A percentile compares a stretch with the other conserved stretches of the same genome.
Conservation (phyloP, 2,329 filamentous ascomycete genomes). For the Colletotrichum shisoi region DNA sequence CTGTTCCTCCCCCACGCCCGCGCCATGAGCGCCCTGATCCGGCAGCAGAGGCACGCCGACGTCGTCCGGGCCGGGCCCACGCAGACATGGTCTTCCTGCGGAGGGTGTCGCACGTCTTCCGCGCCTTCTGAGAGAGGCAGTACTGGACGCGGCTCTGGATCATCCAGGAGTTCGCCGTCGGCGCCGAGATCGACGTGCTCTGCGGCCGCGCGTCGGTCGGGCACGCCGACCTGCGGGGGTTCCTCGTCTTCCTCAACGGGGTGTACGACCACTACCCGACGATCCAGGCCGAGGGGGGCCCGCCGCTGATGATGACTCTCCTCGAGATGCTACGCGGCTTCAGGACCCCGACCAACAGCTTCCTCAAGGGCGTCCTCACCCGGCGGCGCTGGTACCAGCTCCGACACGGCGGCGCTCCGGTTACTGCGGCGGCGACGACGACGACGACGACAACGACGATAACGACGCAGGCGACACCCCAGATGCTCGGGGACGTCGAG, state of each 20-base stretch:
- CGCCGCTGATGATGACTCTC: neutral
- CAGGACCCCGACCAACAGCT: constrained; percentile 19
- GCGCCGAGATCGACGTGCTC: constrained; percentile 41
- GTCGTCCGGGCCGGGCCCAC: neutral
- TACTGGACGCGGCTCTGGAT: constrained; percentile 51
- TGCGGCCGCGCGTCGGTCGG: constrained; percentile 40
- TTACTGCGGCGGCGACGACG: no score
- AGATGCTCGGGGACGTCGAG: neutral
- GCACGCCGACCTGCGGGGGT: constrained; percentile 9
- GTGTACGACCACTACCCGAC: neutral
- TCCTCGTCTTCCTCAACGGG: constrained; percentile 2
- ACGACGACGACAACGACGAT: no score
- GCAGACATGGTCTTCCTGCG: constrained; percentile 5
- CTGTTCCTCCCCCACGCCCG: neutral
- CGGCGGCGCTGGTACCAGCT: constrained; percentile 13
- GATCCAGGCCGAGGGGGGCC: neutral
- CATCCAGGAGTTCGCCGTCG: constrained; percentile 46
- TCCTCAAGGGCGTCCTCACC: constrained; percentile 20
- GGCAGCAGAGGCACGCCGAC: neutral
- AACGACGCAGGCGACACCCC: neutral
- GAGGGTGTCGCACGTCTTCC: constrained; percentile 25
- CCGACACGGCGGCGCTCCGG: neutral
- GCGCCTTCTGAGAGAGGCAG: constrained; percentile 45
- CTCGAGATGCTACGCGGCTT: constrained; percentile 12
- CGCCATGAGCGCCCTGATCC: constrained; percentile 2